A percentile compares a stretch with the other conserved stretches of the same genome.
These are phyloP conservation scores for Cordyceps pruinosa DNA, from an alignment of 2,329 filamentous ascomycete genomes.

Conservation along the genomic window DNA sequence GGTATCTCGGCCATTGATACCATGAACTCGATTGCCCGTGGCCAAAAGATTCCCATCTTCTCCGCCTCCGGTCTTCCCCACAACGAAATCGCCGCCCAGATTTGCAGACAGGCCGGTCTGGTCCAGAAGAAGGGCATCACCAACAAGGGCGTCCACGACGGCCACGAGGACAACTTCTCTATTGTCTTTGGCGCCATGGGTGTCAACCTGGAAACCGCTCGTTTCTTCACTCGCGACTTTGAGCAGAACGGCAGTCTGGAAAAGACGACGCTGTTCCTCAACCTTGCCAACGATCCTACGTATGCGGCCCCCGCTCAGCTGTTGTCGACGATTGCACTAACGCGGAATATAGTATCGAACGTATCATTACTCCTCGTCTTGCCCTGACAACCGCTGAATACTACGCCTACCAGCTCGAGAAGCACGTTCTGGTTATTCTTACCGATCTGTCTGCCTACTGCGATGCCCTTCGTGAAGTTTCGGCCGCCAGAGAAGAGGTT, in stretches of 20 bases:
- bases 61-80: constrained; percentile 96
- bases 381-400: constrained; percentile 98
- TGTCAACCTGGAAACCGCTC: constrained; percentile 98
- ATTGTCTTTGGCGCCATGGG: constrained; percentile 99
- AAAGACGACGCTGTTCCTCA: constrained; percentile 93
- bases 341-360: constrained; percentile 67
- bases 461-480: constrained; percentile 97
- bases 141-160: constrained; percentile 93
- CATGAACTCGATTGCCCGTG: constrained; percentile 96
- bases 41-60: constrained; percentile 99
- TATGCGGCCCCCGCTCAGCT: constrained; percentile 41
- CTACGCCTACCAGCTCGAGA: constrained; percentile 99
- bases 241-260: constrained; percentile 99
- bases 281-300: constrained; percentile 98
- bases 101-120: constrained; percentile 92
- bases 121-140: constrained; percentile 71
- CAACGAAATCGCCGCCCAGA: constrained; percentile 98
- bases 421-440: constrained; percentile 97
- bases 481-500: constrained; percentile 95
- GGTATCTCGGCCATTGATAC: constrained; percentile 99
- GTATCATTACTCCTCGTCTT: constrained; percentile 98
- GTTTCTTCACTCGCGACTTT: constrained; percentile 98
- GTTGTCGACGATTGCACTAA: neutral
- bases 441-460: constrained; percentile 98
- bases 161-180: constrained; percentile 98